Conservation (phyloP, 2,329 filamentous ascomycete species). For the Lachnellula cervina region DNA sequence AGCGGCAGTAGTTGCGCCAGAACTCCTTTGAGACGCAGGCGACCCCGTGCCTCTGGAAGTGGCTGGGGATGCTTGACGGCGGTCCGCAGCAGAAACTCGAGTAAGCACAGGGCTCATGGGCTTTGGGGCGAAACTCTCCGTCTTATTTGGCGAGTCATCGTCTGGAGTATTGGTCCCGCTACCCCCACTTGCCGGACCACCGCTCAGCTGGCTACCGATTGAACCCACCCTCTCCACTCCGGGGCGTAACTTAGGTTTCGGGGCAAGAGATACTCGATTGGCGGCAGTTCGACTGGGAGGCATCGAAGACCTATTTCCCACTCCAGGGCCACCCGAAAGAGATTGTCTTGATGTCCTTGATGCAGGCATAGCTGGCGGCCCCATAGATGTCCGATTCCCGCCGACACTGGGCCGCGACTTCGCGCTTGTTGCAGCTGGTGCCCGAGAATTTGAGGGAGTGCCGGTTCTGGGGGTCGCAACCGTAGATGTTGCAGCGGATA, state of each 20-base stretch:
- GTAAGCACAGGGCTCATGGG: conserved; percentile 26
- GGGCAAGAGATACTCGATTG: conserved; percentile 24
- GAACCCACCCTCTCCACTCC: conserved; percentile 28
- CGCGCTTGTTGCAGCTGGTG: conserved; percentile 34
- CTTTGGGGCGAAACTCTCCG: conserved; percentile 27
- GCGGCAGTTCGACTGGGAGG: conserved; percentile 16
- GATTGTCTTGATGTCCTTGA: conserved; percentile 36
- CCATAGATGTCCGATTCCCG: conserved; percentile 60
- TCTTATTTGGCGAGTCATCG: conserved; percentile 40
- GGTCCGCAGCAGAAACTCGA: conserved; percentile 21
- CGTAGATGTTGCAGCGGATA: conserved; percentile 51
- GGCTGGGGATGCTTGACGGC: conserved; percentile 18
- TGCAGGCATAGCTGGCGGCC: conserved; percentile 46
- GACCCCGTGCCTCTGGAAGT: conserved; percentile 24
- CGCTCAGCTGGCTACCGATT: conserved; percentile 29
- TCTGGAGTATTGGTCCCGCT: conserved; percentile 26
- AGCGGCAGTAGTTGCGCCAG: conserved; percentile 24
- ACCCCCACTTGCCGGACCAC: conserved; percentile 25
- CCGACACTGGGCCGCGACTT: conserved; percentile 53
- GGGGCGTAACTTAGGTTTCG: conserved; percentile 26
- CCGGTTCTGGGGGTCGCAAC: conserved; percentile 56
- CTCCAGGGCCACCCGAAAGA: conserved; percentile 31
- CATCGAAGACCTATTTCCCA: conserved; percentile 26
- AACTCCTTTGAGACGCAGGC: conserved; percentile 18
- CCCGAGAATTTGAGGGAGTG: conserved; percentile 54